Evolutionary conservation across 2,329 filamentous ascomycete genomes (phyloP), one percentile per base, ranked within the genome.

Genomic region (Dendrostoma leiphaemia): DNA sequence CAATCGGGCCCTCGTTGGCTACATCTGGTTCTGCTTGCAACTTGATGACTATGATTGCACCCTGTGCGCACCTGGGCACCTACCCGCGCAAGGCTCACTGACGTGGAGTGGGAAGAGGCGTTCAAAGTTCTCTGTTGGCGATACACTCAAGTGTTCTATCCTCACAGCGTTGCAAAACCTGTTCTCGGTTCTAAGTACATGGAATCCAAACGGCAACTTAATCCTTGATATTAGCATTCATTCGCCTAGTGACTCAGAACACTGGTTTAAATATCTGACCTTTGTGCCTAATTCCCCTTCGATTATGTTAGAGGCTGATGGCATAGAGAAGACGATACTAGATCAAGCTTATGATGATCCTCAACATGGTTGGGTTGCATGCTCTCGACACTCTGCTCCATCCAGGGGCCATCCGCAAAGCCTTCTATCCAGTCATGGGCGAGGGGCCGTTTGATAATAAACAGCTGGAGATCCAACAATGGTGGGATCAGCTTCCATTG

Each of bases 1-100:
- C 29, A 68, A 65, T 51, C 63, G 61, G 34, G 54, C 54, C 58
- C 60, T 64, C 51, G 62, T 67, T 31, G 26, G 54, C n/a, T 65
- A 65, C 47, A 62, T 68, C 32, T 67, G 65, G 66, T 51, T 67
- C 49, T 67, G 61, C 56, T 57, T 65, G 44, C 64, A 68, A 59
- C 64, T 68, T 43, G 54, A 65, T 29, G 58, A 62, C 21, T 68
- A 68, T 48, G 62, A 64, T 54, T 67, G 65, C 54, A 56, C 50
- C 50, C 47, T 46, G 31, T 63, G 63, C 48, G 58, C 49, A 35
- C 53, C 51, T 53, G 19, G n/a, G n/a, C n/a, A n/a, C n/a, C n/a
- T 53, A n/a, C 6, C 19, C 19, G n/a, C 34, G 2, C 8, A 40
- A 7, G n/a, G n/a, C n/a, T n/a, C n/a, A n/a, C n/a, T n/a, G n/a